A percentile compares a stretch with the other conserved stretches of the same genome.
Conservation (phyloP, 768 basidiomycete species). For the Clathrus columnatus region DNA sequence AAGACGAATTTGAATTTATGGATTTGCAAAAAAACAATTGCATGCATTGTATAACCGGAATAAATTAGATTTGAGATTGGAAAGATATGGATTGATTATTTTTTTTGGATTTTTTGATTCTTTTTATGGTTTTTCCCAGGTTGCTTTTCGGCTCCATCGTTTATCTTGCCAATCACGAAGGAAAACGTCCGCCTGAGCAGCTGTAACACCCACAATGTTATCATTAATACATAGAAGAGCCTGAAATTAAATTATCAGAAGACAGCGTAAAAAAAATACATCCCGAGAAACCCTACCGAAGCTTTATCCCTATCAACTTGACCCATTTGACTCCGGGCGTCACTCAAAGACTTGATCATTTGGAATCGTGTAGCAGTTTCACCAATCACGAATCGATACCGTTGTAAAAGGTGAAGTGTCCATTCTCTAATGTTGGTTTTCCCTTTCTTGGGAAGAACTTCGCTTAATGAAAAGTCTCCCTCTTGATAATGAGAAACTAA, state of each 20-base stretch:
- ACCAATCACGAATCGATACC: constrained; percentile 28
- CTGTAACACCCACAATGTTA: constrained; percentile 3
- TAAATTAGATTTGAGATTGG: not conserved
- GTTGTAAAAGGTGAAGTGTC: constrained; percentile 24
- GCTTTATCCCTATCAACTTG: not conserved
- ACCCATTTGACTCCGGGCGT: not conserved
- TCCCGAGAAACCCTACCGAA: not conserved
- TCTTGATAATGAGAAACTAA: not conserved
- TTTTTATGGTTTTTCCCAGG: constrained; percentile 9
- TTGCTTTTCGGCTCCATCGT: constrained; percentile 9
- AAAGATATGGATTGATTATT: not conserved
- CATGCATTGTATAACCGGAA: not conserved
- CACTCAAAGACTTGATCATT: not conserved
- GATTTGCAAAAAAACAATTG: not conserved
- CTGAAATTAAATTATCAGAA: not conserved
- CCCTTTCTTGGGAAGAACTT: not conserved
- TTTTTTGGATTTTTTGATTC: not conserved
- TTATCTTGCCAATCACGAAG: constrained; percentile 12
- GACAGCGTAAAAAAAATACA: not conserved
- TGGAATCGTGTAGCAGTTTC: constrained; percentile 2
- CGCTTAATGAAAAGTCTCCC: constrained; percentile 1
- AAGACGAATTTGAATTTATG: not conserved
- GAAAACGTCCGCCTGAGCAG: constrained; percentile 2
- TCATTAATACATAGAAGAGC: constrained; percentile 14
- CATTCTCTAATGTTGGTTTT: constrained; percentile 19